Evolutionary conservation across 352 stramenopile genomes (phyloP), one percentile per base, ranked within the genome.

Genomic region (Phytophthora gonapodyides): DNA sequence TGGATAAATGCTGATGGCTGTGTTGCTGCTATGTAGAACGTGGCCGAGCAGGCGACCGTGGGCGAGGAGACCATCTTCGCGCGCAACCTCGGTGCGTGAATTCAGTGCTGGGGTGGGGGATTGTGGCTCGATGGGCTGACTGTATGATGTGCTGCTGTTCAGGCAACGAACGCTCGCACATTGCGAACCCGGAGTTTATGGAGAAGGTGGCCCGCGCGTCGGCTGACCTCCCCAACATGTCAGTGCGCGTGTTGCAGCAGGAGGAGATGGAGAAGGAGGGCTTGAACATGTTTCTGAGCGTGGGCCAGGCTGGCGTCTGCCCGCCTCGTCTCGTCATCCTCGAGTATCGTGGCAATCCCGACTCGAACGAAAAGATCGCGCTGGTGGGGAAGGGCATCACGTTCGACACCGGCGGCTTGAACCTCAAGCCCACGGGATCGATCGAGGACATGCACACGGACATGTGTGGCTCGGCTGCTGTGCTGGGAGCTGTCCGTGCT

Each of bases 401-500:
- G 43, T 98, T 98, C 59, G 95, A 98, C 72, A 97, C 93, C 0
- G 95, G 95, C n/a, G 95, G 95, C 12, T 76, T 98, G 54, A 97
- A 98, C 77, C 75, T 98, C 41, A 98, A 98, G 77, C 88, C 90
- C 1, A 95, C 89, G 11, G 81, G 91, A 38, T 77, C 74, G 64
- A 97, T 97, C 11, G 89, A 97, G 57, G 83, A 96, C 56, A 97
- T 97, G 91, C 91, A 97, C 67, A 93, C 88, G 5, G 91, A 97
- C 71, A 97, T 96, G 88, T 96, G 91, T 49, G 91, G 91, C 36
- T 95, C 84, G 5, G 90, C 90, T 17, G 88, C 88, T 36, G 89
- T 96, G 27, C 73, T 97, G 47, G 87, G 89, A 19, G 80, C 89
- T 34, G 68, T 95, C 24, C 82, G 86, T 47, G 86, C 86, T 2